Conservation (phyloP, 148 eudicot species). For the Vaccinium myrtillus region DNA sequence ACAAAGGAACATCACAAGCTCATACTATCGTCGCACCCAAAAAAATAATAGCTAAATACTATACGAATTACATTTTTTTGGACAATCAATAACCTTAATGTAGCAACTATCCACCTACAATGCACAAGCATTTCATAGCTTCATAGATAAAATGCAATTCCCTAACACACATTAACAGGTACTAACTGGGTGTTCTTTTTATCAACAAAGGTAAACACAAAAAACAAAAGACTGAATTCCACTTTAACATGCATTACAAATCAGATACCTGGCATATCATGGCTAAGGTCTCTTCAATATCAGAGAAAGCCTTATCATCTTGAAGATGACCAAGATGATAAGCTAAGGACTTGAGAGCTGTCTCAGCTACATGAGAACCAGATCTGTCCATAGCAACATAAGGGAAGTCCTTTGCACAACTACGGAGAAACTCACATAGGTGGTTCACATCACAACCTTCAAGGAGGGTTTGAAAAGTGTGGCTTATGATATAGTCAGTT, state of each 20-base stretch:
- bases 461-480: constrained; percentile 71
- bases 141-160: not conserved
- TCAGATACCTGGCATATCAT: constrained; percentile 68
- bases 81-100: not conserved
- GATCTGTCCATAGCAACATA: constrained; percentile 68
- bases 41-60: not conserved
- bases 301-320: constrained; percentile 45
- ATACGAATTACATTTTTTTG: not conserved
- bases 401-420: constrained; percentile 63
- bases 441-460: constrained; percentile 79
- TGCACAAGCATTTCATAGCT: not conserved
- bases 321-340: constrained; percentile 44
- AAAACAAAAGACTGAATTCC: not conserved
- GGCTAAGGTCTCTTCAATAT: constrained; percentile 59
- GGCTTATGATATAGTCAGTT: constrained; percentile 77
- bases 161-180: not conserved
- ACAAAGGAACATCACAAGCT: not conserved
- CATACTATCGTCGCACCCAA: not conserved
- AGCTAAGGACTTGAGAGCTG: constrained; percentile 81
- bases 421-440: constrained; percentile 67
- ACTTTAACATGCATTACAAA: constrained; percentile 2
- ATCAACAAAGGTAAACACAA: not conserved
- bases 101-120: not conserved
- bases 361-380: constrained; percentile 96
- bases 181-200: not conserved